Percentiles rank a stretch among this genome's conserved stretches.
These are phyloP conservation scores for Fusarium verrucosum DNA, from an alignment of 2,329 filamentous ascomycete genomes.

Conservation along the genomic window DNA sequence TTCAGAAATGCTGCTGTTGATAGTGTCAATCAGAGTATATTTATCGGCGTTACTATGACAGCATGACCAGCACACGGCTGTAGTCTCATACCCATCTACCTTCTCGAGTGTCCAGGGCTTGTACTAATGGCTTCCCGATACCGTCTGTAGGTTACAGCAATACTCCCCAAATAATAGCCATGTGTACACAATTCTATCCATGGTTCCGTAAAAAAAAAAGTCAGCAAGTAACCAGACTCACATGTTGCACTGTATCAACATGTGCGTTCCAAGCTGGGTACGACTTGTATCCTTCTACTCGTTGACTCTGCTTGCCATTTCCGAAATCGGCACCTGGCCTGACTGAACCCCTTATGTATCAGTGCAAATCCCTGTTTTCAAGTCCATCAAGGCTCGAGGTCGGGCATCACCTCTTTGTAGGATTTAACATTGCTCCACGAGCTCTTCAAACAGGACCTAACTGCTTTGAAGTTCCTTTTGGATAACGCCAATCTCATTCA, in stretches of 20 bases:
- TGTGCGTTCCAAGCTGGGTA: constrained; percentile 32
- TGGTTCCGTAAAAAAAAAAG: constrained; percentile 23
- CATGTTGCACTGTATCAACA: constrained; percentile 27
- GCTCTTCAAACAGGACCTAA: constrained; percentile 37
- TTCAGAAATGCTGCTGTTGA: background rate
- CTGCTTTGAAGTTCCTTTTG: constrained; percentile 60
- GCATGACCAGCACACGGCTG: constrained; percentile 32
- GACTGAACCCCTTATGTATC: constrained; percentile 13
- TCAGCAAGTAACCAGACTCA: constrained; percentile 11
- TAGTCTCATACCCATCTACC: constrained; percentile 21
- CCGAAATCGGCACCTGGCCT: constrained; percentile 13
- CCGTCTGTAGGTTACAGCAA: constrained; percentile 10
- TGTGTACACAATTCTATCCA: constrained; percentile 40
- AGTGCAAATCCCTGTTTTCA: constrained; percentile 17
- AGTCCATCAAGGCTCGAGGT: constrained; percentile 11
- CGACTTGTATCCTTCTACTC: constrained; percentile 27
- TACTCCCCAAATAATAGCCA: constrained; percentile 26
- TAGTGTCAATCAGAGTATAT: constrained; percentile 20
- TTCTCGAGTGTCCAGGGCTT: constrained; percentile 5
- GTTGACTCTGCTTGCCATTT: constrained; percentile 11
- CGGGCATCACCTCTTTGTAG: constrained; percentile 19
- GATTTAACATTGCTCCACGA: constrained; percentile 13
- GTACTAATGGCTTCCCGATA: constrained; percentile 16
- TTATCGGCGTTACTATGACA: constrained; percentile 33
- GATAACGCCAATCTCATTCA: constrained; percentile 60